Evolutionary conservation across 345 rosid species (phyloP), one percentile per base, ranked within the genome.

Genomic region (Garcia nutans): DNA sequence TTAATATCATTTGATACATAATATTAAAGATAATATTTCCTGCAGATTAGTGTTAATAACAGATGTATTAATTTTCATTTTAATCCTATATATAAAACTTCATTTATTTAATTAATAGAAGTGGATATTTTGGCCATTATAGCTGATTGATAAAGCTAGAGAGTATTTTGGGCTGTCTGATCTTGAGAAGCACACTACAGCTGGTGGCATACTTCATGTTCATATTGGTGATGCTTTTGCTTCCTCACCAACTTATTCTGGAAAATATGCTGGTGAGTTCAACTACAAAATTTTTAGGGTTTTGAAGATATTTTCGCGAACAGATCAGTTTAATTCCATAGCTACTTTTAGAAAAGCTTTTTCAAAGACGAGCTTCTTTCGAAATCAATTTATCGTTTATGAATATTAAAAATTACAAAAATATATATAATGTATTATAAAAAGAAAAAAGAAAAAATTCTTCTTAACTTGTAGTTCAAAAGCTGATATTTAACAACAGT

Each of bases 121-220:
- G 37, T 69, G 6, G 66, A 22, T 77, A 10, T 70, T 68, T 78
- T 67, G 19, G 80, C 72, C 78, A 78, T 74, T 55, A 67, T 76
- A 88, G 97, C 86, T 92, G 80, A 87, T 92, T 77, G 85, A 88
- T 64, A 89, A 89, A 82, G 88, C 91, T 54, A 84, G 95, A 84
- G 83, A 82, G 23, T 86, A 84, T 84, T 86, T 92, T 41, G 93
- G 88, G 24, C 81, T 91, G 37, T 89, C 95, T 22, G 91, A 85
- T 33, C 84, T 92, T 65, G 98, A 92, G 84, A 84, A 73, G 76
- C 81, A 76, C 8, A 90, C 85, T 72, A 47, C 79, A 64, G 75
- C 82, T 67, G 91, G 92, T 3, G 97, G 97, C 63, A 37, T 72
- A n/a, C 90, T 94, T 65, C 55, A 65, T 49, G 85, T 94, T 83